Base-by-base conservation (phyloP, 495 filamentous ascomycete genomes). In the Durotheca rogersii region DNA sequence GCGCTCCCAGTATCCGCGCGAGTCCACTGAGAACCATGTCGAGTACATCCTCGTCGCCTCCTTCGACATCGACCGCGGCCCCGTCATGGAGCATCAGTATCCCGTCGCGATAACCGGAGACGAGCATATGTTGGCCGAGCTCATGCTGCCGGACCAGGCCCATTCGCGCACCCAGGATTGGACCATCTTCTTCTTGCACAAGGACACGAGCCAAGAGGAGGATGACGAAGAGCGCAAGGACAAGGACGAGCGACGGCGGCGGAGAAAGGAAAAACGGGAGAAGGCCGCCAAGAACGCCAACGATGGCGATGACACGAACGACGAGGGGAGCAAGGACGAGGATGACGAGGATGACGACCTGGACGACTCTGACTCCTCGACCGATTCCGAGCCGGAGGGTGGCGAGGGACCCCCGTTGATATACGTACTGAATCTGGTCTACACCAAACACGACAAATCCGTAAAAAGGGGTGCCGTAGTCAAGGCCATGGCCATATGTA, bases 401-500 rank as follows among this genome's bases (percentile, higher is more conserved):
- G 72, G 78, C 27, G 85, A 89, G 61, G 88, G 86, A 7, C 90
- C 93, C 32, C 93, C 93, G n/a, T 72, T 99, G 61, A 90, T 97
- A 58, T 97, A 99, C 71, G 93, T 99, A 29, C 72, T 97, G 58
- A 99, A 97, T 70, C 75, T 97, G 44, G 93, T 99, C 48, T 97
- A 97, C 64, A 99, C 91, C 2, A 97, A 97, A 69, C 89, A 93
- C 60, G 93, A 97, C 69, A 88, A 87, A 60, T 86, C 83, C 10
- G 91, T 87, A 9, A 91, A 93, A 68, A 79, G 91, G 79, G 93
- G 93, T 45, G 94, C 93, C 1, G 83, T 95, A 20, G 91, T 96
- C 20, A 98, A 96, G 70, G 90, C 93, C 1, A 98, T 98, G 93
- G 93, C 93, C n/a, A 96, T 98, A 56, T 98, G 93, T 71, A 98